These are phyloP conservation scores for Colletotrichum filicis DNA, from an alignment of 2,329 filamentous ascomycete genomes.

Conservation along the genomic window DNA sequence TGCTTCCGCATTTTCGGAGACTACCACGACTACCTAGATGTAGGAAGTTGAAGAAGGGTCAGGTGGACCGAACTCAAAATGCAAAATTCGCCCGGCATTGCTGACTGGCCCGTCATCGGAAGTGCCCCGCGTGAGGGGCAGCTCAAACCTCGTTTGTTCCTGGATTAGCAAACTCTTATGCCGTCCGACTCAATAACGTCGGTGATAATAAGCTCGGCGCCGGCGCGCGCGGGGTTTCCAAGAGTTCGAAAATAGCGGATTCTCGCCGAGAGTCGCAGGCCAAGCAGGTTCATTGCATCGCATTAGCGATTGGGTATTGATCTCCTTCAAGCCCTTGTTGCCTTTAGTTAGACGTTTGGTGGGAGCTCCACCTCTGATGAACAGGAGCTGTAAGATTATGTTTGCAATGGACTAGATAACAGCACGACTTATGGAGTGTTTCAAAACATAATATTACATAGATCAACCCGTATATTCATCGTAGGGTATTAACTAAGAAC, in stretches of 20 bases:
- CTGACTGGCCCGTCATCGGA: neutral
- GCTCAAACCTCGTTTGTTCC: slow-evolving; percentile 2
- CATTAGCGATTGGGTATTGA: neutral
- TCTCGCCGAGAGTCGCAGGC: neutral
- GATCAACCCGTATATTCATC: neutral
- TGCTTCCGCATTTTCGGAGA: neutral
- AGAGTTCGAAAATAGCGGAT: neutral
- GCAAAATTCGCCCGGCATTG: neutral
- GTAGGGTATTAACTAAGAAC: neutral
- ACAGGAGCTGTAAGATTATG: neutral
- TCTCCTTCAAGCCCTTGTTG: neutral
- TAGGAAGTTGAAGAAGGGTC: neutral
- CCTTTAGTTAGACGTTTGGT: no score
- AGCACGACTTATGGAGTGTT: no score
- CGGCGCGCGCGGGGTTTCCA: no score
- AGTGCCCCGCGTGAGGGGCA: neutral
- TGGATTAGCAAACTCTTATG: slow-evolving; percentile 3
- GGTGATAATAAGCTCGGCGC: neutral
- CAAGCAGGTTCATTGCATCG: no score
- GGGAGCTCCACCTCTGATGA: no score
- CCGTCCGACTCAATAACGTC: neutral
- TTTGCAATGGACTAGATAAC: neutral
- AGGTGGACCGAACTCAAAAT: slow-evolving; percentile 3
- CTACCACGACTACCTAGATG: neutral
- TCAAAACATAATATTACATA: neutral